These are phyloP conservation scores for Amanita fuliginea DNA, from an alignment of 768 basidiomycete species.

Conservation along the genomic window DNA sequence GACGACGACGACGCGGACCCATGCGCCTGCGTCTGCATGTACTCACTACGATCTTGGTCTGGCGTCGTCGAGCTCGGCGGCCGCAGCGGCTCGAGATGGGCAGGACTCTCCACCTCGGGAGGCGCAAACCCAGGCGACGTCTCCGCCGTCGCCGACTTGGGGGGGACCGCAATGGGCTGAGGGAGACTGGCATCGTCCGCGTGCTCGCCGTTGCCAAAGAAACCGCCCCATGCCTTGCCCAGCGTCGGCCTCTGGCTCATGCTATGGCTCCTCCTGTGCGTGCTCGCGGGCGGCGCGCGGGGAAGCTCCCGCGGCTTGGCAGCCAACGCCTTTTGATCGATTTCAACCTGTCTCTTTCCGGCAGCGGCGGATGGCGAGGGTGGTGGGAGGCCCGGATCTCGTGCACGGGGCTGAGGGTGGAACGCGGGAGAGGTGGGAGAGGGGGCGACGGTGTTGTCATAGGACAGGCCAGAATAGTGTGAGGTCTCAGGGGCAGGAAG, in stretches of 20 bases:
- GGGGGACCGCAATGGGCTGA: conserved; percentile 21
- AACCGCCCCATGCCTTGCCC: conserved; percentile 44
- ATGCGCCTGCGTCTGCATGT: conserved; percentile 13
- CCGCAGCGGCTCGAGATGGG: conserved; percentile 13
- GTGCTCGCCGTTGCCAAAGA: conserved; percentile 39
- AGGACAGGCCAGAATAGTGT: conserved; percentile 76
- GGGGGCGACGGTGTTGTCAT: conserved; percentile 47
- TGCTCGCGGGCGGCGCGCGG: conserved; percentile 65
- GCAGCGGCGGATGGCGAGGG: conserved; percentile 26
- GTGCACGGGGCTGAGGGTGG: conserved; percentile 49
- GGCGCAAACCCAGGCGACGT: conserved; percentile 31
- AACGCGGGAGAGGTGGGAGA: conserved; percentile 53
- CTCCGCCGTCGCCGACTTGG: conserved; percentile 61
- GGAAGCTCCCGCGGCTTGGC: conserved; percentile 28
- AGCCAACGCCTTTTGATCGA: conserved; percentile 16
- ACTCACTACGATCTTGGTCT: background rate
- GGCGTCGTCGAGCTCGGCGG: background rate
- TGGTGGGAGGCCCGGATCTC: conserved; percentile 48
- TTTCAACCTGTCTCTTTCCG: conserved; percentile 13
- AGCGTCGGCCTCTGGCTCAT: conserved; percentile 63
- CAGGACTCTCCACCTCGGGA: conserved; percentile 22
- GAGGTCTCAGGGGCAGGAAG: conserved; percentile 74
- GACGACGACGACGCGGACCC: conserved; percentile 10
- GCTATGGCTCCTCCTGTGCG: conserved; percentile 76
- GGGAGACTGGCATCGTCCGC: conserved; percentile 28